Conservation (phyloP, 179 eudicot genomes). For the Corrigiola litoralis region DNA sequence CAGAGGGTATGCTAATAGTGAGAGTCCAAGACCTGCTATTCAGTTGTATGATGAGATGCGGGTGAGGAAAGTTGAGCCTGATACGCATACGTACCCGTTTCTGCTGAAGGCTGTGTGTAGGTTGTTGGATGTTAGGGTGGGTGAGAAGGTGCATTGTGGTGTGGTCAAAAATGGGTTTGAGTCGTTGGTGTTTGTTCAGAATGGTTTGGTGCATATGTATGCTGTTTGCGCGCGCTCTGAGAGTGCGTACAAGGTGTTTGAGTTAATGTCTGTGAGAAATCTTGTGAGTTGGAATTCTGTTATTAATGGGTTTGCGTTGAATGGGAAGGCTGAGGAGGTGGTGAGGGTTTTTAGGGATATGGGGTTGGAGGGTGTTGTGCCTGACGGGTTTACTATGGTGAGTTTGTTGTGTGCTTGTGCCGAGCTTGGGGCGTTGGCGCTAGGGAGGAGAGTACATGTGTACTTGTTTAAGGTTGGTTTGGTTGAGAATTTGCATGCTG, state of each 20-base stretch:
- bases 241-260: slow-evolving; percentile 68
- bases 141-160: slow-evolving; percentile 61
- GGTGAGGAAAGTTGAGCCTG: slow-evolving; percentile 34
- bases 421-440: slow-evolving; percentile 77
- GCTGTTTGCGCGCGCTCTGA: slow-evolving; percentile 50
- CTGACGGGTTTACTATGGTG: slow-evolving; percentile 81
- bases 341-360: slow-evolving; percentile 52
- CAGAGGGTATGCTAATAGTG: slow-evolving; percentile 72
- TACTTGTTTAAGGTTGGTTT: slow-evolving; percentile 72
- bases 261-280: slow-evolving; percentile 54
- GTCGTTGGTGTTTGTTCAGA: slow-evolving; percentile 55
- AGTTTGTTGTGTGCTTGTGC: slow-evolving; percentile 77
- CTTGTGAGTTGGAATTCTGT: slow-evolving; percentile 84
- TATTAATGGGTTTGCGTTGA: slow-evolving; percentile 70
- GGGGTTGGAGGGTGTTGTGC: slow-evolving; percentile 50
- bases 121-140: slow-evolving; percentile 44
- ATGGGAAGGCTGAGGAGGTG: slow-evolving; percentile 57
- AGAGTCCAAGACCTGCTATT: slow-evolving; percentile 46
- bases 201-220: slow-evolving; percentile 69
- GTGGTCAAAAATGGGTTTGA: slow-evolving; percentile 54
- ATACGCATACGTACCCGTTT: slow-evolving; percentile 77
- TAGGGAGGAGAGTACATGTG: slow-evolving; percentile 67
- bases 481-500: slow-evolving; percentile 49
- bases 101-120: slow-evolving; percentile 62
- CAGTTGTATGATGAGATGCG: slow-evolving; percentile 44